Evolutionary conservation across 2,329 filamentous ascomycete genomes (phyloP).

Genomic region (Diatrype stigma): DNA sequence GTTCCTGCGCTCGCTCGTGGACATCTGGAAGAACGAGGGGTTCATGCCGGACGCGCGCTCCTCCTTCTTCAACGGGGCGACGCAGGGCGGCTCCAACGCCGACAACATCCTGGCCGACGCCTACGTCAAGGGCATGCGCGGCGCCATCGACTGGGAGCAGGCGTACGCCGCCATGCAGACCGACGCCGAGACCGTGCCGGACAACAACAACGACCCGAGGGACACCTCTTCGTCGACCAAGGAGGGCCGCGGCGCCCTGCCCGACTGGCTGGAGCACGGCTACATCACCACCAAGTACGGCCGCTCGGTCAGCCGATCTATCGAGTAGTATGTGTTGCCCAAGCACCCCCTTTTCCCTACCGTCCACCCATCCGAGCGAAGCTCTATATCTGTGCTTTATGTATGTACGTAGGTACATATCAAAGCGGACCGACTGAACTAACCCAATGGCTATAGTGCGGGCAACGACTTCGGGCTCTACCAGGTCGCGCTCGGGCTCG

Average conservation of each 20-base stretch:
- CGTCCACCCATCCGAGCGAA: neutral
- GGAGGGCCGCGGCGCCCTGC: constrained; percentile 63
- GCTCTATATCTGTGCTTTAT: no score
- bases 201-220: constrained; percentile 54
- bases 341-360: neutral
- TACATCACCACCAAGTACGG: constrained; percentile 61
- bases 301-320: constrained; percentile 59
- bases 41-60: constrained; percentile 64
- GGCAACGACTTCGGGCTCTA: constrained; percentile 66
- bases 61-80: constrained; percentile 64
- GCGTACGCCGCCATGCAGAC: constrained; percentile 61
- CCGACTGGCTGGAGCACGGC: constrained; percentile 62
- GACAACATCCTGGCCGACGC: constrained; percentile 72
- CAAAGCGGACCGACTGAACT: neutral
- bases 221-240: constrained; percentile 59
- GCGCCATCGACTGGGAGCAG: constrained; percentile 59
- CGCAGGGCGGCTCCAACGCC: constrained; percentile 66
- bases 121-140: constrained; percentile 63
- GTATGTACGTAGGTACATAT: neutral
- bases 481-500: constrained; percentile 59
- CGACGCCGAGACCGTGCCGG: constrained; percentile 60
- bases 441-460: constrained; percentile 30
- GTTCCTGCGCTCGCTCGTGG: constrained; percentile 62
- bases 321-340: constrained; percentile 51
- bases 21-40: constrained; percentile 62